Evolutionary conservation across 345 rosid species (phyloP).

Genomic region (Eucalyptus pauciflora): DNA sequence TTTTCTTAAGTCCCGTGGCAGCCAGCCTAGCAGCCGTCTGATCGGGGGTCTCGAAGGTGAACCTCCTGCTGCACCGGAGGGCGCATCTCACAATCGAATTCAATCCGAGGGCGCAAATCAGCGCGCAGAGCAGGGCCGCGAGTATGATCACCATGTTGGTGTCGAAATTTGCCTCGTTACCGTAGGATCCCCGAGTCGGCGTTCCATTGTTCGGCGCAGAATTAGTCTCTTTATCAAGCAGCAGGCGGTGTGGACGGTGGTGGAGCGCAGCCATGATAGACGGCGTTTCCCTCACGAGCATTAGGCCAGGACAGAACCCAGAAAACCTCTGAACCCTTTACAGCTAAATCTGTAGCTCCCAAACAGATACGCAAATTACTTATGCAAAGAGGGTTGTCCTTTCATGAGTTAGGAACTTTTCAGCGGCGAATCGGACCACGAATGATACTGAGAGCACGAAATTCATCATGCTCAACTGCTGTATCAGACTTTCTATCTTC

Average conservation of each 20-base stretch:
- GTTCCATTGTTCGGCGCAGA: conserved; percentile 1
- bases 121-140: conserved; percentile 53
- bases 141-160: conserved; percentile 77
- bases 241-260: conserved; percentile 30
- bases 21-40: conserved; percentile 19
- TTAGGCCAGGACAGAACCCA: background rate
- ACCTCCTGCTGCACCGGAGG: conserved; percentile 42
- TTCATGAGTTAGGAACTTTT: background rate
- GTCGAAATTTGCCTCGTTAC: conserved; percentile 43
- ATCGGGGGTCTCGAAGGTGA: conserved; percentile 15
- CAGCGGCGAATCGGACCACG: conserved; percentile 24
- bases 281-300: background rate
- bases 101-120: conserved; percentile 51
- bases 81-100: conserved; percentile 59
- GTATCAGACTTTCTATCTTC: background rate
- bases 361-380: background rate
- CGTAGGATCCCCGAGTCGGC: conserved; percentile 2
- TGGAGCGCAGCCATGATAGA: background rate
- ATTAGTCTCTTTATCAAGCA: conserved; percentile 14
- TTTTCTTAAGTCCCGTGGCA: conserved; percentile 39
- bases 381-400: background rate
- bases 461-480: conserved; percentile 1
- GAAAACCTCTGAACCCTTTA: background rate
- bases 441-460: conserved; percentile 23
- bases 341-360: background rate